phyloP scores from a whole-genome alignment of 139 green algal species.

The Chlamydomonas sp. region DNA sequence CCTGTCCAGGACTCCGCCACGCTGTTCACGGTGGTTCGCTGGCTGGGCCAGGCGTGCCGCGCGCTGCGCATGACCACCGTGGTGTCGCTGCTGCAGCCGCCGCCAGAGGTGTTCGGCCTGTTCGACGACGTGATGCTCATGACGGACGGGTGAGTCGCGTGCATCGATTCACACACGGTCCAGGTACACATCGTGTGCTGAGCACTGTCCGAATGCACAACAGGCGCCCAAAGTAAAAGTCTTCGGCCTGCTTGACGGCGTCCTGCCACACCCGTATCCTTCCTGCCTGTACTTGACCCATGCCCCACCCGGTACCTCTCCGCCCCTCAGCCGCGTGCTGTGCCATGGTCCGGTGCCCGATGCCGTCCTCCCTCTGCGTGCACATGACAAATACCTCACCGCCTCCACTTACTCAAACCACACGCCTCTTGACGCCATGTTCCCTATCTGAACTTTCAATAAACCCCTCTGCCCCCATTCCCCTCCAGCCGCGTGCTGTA shows the following conservation, averaged over 20 bases:
- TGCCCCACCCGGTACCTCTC: background rate
- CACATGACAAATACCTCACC: constrained; percentile 63
- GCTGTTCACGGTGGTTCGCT: constrained; percentile 34
- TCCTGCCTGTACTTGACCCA: background rate
- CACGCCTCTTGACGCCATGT: too few species aligned
- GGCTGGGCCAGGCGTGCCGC: constrained; percentile 8
- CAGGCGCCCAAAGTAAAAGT: too few species aligned
- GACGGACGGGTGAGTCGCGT: constrained; percentile 47
- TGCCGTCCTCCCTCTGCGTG: constrained; percentile 56
- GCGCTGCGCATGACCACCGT: constrained; percentile 59
- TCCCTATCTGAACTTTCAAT: too few species aligned
- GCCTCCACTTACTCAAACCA: constrained; percentile 31
- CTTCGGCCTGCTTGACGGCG: too few species aligned
- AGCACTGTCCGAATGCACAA: background rate
- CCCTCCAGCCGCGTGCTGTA: constrained; percentile 52
- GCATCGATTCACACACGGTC: constrained; percentile 45
- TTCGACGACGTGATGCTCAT: constrained; percentile 77
- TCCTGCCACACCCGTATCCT: too few species aligned
- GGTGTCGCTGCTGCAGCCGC: constrained; percentile 87
- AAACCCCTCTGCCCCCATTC: background rate
- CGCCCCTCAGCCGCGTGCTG: constrained; percentile 30
- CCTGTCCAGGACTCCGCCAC: constrained; percentile 30
- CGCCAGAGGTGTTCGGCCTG: constrained; percentile 76
- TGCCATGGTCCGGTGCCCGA: constrained; percentile 48
- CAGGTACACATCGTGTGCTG: background rate